Evolutionary conservation across 345 rosid genomes (phyloP).

Genomic region (Mallotus nudiflorus): DNA sequence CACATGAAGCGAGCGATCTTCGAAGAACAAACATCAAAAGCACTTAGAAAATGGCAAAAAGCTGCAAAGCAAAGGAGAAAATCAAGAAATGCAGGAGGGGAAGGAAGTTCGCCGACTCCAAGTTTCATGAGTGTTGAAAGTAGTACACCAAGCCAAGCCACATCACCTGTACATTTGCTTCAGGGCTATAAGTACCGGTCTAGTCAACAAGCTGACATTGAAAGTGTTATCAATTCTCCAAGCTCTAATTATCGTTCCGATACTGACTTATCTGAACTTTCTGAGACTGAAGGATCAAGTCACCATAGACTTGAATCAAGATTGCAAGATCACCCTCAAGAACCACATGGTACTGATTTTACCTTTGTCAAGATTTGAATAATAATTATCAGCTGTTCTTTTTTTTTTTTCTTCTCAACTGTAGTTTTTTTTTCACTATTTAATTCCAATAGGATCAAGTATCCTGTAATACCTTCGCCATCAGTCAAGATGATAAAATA

Average conservation of each 20-base stretch:
- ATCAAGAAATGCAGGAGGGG: conserved; percentile 19
- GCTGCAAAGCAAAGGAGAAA: conserved; percentile 42
- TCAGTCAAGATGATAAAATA: too few species aligned
- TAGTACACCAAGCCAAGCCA: conserved; percentile 15
- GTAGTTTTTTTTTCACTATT: too few species aligned
- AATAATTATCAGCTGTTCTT: background rate
- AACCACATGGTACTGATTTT: background rate
- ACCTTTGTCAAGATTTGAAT: conserved; percentile 17
- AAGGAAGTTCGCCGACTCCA: background rate
- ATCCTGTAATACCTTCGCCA: too few species aligned
- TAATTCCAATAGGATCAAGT: too few species aligned
- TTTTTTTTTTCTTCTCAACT: too few species aligned
- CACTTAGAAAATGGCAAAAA: conserved; percentile 46
- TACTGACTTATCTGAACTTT: conserved; percentile 17
- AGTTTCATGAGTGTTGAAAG: conserved; percentile 21
- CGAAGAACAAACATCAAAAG: conserved; percentile 59
- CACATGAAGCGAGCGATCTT: conserved; percentile 60
- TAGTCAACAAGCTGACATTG: conserved; percentile 7
- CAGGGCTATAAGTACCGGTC: conserved; percentile 14
- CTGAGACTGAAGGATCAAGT: conserved; percentile 22
- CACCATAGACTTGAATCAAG: conserved; percentile 6
- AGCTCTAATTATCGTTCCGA: conserved; percentile 11
- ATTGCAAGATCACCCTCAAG: background rate
- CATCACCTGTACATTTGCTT: conserved; percentile 25
- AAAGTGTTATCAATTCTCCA: conserved; percentile 19